Conservation (phyloP, 1,284 basidiomycete species). For the Fomes fomentarius region DNA sequence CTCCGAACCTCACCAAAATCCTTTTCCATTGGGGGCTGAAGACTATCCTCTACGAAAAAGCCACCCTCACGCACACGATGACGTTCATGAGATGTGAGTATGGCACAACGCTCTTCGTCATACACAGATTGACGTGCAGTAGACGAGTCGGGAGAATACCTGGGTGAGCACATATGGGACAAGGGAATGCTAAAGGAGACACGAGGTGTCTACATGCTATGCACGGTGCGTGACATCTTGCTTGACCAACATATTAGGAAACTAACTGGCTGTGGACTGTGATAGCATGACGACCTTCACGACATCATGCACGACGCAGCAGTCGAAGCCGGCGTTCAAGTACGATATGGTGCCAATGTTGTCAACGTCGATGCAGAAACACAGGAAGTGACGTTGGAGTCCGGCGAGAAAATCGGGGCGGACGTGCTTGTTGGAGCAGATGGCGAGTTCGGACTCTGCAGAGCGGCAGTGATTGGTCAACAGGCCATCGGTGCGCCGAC, state of each 20-base stretch:
- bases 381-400: slow-evolving; percentile 44
- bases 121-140: not conserved
- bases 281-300: slow-evolving; percentile 45
- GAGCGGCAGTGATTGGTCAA: slow-evolving; percentile 34
- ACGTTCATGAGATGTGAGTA: slow-evolving; percentile 42
- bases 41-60: slow-evolving; percentile 38
- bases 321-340: slow-evolving; percentile 32
- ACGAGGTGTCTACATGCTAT: slow-evolving; percentile 53
- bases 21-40: slow-evolving; percentile 58
- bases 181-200: slow-evolving; percentile 56
- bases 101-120: not conserved
- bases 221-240: slow-evolving; percentile 43
- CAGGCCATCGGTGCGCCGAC: slow-evolving; percentile 34
- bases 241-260: slow-evolving; percentile 33
- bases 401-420: slow-evolving; percentile 47
- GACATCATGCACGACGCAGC: slow-evolving; percentile 48
- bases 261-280: not conserved
- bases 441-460: slow-evolving; percentile 40
- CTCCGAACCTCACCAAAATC: slow-evolving; percentile 60
- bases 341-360: slow-evolving; percentile 24
- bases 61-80: slow-evolving; percentile 40
- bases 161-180: slow-evolving; percentile 56
- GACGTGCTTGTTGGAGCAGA: slow-evolving; percentile 70
- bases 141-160: slow-evolving; percentile 42
- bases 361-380: slow-evolving; percentile 22